Percentiles rank a stretch among this genome's conserved stretches.
Conservation (phyloP, 495 filamentous ascomycete species). For the Annulohypoxylon stygium region DNA sequence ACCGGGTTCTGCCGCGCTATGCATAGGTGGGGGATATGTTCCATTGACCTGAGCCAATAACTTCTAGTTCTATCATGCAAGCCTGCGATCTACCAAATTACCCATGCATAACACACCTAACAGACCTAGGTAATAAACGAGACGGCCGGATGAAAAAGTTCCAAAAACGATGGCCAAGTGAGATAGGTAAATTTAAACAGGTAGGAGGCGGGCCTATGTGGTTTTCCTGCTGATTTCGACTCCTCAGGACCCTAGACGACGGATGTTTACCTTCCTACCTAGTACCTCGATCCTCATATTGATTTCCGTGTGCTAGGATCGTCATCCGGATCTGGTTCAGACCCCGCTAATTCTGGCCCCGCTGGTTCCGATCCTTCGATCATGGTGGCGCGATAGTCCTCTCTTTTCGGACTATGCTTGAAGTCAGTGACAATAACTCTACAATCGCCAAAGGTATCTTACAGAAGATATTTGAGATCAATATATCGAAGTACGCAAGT, state of each 20-base stretch:
- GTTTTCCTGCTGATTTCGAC: neutral
- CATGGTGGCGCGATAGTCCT: constrained; percentile 28
- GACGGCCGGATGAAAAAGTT: neutral
- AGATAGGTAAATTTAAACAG: neutral
- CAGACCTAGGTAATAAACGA: neutral
- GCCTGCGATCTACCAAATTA: neutral
- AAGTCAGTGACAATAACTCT: constrained; percentile 8
- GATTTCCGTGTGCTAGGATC: constrained; percentile 21
- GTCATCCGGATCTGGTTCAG: constrained; percentile 24
- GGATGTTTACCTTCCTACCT: neutral
- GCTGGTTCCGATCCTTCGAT: constrained; percentile 19
- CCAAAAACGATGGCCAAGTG: neutral
- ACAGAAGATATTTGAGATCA: constrained; percentile 48
- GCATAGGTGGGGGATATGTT: neutral
- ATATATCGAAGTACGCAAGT: constrained; percentile 46
- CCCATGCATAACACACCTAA: neutral
- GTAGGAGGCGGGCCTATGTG: neutral
- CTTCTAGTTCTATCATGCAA: constrained; percentile 5
- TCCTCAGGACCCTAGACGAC: neutral
- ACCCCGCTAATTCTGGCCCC: constrained; percentile 9
- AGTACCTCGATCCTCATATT: neutral
- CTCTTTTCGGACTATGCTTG: constrained; percentile 30
- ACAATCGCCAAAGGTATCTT: constrained; percentile 4
- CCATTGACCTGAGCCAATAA: neutral
- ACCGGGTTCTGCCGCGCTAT: neutral